A percentile compares a stretch with the other conserved stretches of the same genome.
Conservation (phyloP, 768 basidiomycete species). For the Lactarius sanguifluus region DNA sequence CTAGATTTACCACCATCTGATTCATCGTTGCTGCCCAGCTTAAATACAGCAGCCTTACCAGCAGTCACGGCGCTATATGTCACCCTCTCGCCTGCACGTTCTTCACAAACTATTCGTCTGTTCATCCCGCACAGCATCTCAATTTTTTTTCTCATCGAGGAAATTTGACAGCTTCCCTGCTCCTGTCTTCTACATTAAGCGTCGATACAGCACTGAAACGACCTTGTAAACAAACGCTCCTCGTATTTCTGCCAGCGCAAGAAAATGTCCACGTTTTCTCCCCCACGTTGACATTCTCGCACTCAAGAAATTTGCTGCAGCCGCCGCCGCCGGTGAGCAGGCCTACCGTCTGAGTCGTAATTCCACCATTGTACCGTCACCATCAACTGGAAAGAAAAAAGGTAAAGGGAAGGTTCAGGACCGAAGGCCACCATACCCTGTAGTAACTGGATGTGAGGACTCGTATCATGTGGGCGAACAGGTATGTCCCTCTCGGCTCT, state of each 20-base stretch:
- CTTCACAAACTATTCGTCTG: slow-evolving; percentile 1
- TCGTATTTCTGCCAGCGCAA: slow-evolving; percentile 4
- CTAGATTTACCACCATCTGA: not conserved
- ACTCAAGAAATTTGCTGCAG: slow-evolving; percentile 34
- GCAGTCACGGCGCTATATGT: slow-evolving; percentile 15
- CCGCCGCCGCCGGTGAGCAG: slow-evolving; percentile 33
- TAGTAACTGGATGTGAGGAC: slow-evolving; percentile 32
- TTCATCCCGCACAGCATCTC: slow-evolving; percentile 3
- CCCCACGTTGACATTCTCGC: slow-evolving; percentile 35
- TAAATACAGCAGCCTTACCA: not conserved
- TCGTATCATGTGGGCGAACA: slow-evolving; percentile 35
- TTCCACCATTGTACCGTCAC: slow-evolving; percentile 7
- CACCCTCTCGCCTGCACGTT: not conserved
- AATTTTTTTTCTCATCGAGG: not conserved
- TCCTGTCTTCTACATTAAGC: slow-evolving; percentile 2
- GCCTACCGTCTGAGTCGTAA: slow-evolving; percentile 26
- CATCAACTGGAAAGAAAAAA: slow-evolving; percentile 16
- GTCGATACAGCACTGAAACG: not conserved
- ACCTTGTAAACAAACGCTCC: slow-evolving; percentile 6
- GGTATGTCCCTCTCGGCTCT: slow-evolving; percentile 26
- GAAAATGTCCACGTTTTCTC: slow-evolving; percentile 31
- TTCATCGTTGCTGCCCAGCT: not conserved
- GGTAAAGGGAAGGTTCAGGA: slow-evolving; percentile 25
- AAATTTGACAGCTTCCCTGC: not conserved
- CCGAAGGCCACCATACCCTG: slow-evolving; percentile 26